Conservation (phyloP, 352 stramenopile species). For the Globisporangium perplexum region DNA sequence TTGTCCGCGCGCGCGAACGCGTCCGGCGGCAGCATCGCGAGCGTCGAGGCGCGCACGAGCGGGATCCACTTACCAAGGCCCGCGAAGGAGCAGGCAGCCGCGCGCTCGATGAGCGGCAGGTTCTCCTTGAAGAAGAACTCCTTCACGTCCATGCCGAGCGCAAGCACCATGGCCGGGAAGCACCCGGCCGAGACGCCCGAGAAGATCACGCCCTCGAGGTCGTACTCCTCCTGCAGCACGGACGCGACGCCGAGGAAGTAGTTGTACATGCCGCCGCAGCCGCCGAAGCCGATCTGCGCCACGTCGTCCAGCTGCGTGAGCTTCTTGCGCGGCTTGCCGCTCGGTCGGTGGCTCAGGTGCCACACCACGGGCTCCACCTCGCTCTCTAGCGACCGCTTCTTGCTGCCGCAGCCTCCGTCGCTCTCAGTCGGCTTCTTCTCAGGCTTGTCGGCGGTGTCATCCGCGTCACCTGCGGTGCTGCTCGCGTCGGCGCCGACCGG, state of each 20-base stretch:
- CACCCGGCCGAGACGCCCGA: slow-evolving; percentile 71
- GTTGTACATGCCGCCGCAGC: slow-evolving; percentile 85
- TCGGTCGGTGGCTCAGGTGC: slow-evolving; percentile 21
- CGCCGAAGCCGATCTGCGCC: slow-evolving; percentile 74
- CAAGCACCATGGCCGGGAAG: slow-evolving; percentile 63
- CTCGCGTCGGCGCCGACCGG: not conserved
- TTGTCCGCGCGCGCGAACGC: slow-evolving; percentile 57
- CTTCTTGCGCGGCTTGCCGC: slow-evolving; percentile 27
- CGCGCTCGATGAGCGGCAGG: slow-evolving; percentile 61
- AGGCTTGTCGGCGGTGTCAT: not conserved
- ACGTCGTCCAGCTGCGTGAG: slow-evolving; percentile 53
- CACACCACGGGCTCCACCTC: slow-evolving; percentile 18
- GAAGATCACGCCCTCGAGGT: slow-evolving; percentile 66
- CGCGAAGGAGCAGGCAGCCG: slow-evolving; percentile 44
- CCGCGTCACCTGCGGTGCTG: not conserved
- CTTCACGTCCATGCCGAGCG: slow-evolving; percentile 61
- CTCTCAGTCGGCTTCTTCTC: not conserved
- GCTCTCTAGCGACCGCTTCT: slow-evolving; percentile 7
- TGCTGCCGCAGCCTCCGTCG: not conserved
- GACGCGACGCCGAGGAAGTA: slow-evolving; percentile 79
- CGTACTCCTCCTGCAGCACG: slow-evolving; percentile 72
- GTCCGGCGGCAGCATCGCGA: slow-evolving; percentile 51
- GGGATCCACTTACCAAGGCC: slow-evolving; percentile 77
- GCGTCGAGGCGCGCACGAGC: slow-evolving; percentile 60
- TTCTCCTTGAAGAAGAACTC: slow-evolving; percentile 86